These are phyloP conservation scores for Podaxis sp. DNA, from an alignment of 768 basidiomycete species.

Conservation along the genomic window DNA sequence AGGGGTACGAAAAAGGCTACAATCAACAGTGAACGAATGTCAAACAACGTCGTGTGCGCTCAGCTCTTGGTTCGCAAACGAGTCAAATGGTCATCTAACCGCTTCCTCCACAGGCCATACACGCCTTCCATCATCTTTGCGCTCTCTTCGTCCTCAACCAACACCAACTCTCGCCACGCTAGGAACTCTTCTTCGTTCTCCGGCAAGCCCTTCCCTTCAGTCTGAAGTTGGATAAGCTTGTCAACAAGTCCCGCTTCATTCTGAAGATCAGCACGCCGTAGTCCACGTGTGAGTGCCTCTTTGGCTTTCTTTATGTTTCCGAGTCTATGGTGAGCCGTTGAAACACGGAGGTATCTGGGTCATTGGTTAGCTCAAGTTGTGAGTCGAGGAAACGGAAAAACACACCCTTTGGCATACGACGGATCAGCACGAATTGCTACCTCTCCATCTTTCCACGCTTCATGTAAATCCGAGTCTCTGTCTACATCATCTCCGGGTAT, in stretches of 20 bases:
- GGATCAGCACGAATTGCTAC: slow-evolving; percentile 14
- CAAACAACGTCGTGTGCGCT: neutral
- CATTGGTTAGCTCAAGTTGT: neutral
- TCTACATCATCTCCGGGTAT: neutral
- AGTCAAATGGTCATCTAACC: neutral
- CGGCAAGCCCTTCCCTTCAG: slow-evolving; percentile 19
- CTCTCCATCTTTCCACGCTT: slow-evolving; percentile 16
- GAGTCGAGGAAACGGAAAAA: neutral
- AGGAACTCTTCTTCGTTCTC: slow-evolving; percentile 16
- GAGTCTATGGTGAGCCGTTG: slow-evolving; percentile 18
- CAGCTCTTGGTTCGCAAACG: neutral
- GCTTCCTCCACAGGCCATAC: slow-evolving; percentile 15
- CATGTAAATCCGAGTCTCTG: slow-evolving; percentile 4
- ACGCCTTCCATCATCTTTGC: slow-evolving; percentile 15
- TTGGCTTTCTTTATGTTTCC: slow-evolving; percentile 16
- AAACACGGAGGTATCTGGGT: slow-evolving; percentile 20
- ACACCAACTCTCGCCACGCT: neutral
- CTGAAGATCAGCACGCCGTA: slow-evolving; percentile 17
- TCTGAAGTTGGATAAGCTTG: slow-evolving; percentile 20
- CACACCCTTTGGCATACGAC: slow-evolving; percentile 17
- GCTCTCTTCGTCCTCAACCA: slow-evolving; percentile 15
- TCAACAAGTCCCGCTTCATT: slow-evolving; percentile 19
- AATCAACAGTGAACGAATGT: no score
- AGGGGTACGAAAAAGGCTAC: no score
- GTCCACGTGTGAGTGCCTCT: slow-evolving; percentile 17